Evolutionary conservation across 257 asterid genomes (phyloP).

Genomic region (Capsicum pubescens): DNA sequence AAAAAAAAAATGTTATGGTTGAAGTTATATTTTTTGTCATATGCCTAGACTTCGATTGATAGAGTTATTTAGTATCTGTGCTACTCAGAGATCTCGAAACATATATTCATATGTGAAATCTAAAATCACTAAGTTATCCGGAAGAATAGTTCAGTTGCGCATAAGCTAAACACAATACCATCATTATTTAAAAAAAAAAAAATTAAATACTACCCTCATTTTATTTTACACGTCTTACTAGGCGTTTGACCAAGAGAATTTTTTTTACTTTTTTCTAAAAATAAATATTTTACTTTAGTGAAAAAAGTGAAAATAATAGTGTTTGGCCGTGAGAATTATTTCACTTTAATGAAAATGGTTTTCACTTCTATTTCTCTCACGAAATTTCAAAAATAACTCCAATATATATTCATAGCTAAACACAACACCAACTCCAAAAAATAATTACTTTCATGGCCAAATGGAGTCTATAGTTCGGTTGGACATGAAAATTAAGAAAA

Average conservation of each 20-base stretch:
- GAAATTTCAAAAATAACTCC: too few species aligned
- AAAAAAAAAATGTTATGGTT: neutral
- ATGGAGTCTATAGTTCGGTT: too few species aligned
- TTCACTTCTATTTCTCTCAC: too few species aligned
- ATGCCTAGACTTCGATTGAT: neutral
- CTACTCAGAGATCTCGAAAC: neutral
- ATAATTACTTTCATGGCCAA: too few species aligned
- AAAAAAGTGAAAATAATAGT: too few species aligned
- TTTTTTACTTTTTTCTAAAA: too few species aligned
- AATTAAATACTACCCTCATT: neutral
- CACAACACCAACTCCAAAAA: too few species aligned
- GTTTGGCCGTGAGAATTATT: too few species aligned
- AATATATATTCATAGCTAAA: too few species aligned
- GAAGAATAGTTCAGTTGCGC: neutral
- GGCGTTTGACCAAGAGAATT: neutral
- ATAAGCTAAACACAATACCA: neutral
- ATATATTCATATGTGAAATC: neutral
- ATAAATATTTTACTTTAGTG: too few species aligned
- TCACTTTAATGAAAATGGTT: too few species aligned
- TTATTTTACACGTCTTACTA: neutral
- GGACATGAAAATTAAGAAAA: neutral
- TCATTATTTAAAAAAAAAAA: too few species aligned
- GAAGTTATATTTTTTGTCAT: neutral
- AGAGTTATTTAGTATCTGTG: neutral
- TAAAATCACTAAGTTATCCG: neutral